phyloP scores from a whole-genome alignment of 805 yeast species.

The Monosporozyma aerobia region DNA sequence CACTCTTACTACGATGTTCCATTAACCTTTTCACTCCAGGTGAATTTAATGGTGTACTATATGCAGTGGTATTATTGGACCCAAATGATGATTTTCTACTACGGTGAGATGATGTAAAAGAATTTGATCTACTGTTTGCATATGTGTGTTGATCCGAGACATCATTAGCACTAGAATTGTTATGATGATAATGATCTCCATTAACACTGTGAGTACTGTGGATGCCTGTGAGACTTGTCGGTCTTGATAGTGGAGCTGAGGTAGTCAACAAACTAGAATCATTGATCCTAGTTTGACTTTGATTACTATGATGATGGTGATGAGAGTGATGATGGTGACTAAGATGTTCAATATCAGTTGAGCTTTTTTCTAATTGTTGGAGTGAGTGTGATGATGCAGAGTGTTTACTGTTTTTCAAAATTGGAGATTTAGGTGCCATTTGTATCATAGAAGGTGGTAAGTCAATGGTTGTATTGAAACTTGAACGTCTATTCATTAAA shows the following conservation, averaged over 20 bases:
- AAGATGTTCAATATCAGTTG: conserved; percentile 26
- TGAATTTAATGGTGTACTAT: conserved; percentile 28
- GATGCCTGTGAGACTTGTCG: conserved; percentile 10
- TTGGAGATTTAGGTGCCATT: conserved; percentile 65
- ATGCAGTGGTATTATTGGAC: conserved; percentile 23
- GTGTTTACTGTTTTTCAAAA: conserved; percentile 38
- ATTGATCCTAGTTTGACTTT: not conserved
- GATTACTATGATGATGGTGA: not conserved
- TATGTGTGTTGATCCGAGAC: not conserved
- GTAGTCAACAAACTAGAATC: not conserved
- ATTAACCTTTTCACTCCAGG: conserved; percentile 15
- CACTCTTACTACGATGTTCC: not conserved
- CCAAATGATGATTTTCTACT: conserved; percentile 27
- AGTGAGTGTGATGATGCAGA: conserved; percentile 12
- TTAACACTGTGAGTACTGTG: not conserved
- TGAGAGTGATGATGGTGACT: conserved; percentile 7
- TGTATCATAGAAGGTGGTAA: conserved; percentile 64
- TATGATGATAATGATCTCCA: conserved; percentile 10
- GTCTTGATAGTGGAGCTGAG: conserved; percentile 1
- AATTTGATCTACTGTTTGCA: conserved; percentile 16
- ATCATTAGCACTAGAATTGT: not conserved
- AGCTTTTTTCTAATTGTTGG: conserved; percentile 23
- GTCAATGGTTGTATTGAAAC: conserved; percentile 26
- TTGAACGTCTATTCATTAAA: conserved; percentile 20
- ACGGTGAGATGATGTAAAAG: conserved; percentile 24